A percentile compares a stretch with the other conserved stretches of the same genome.
Conservation (phyloP, 2,329 filamentous ascomycete genomes). For the Pseudogymnoascus sp. region DNA sequence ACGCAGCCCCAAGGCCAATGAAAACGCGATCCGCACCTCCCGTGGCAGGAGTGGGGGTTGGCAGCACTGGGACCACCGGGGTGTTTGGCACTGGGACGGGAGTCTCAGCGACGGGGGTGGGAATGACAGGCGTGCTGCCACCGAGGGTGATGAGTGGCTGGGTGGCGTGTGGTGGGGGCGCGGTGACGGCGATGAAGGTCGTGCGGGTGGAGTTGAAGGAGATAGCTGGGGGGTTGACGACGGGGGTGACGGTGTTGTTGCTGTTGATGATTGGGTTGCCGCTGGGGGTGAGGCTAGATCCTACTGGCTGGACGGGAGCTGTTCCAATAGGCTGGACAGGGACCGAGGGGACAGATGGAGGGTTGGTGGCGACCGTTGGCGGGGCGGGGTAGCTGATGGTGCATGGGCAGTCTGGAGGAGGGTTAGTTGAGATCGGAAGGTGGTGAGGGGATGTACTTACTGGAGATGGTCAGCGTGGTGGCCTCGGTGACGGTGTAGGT, state of each 20-base stretch:
- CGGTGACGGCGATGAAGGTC: conserved; percentile 18
- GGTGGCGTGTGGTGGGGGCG: conserved; percentile 4
- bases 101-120: background rate
- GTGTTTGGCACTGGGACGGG: background rate
- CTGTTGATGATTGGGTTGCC: background rate
- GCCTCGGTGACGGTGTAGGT: conserved; percentile 42
- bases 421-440: background rate
- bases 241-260: background rate
- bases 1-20: background rate
- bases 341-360: background rate
- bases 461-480: conserved; percentile 37
- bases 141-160: background rate
- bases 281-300: background rate
- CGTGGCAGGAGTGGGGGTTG: background rate
- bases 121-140: background rate
- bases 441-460: background rate
- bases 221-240: background rate
- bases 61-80: background rate
- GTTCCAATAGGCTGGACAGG: background rate
- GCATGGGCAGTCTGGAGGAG: conserved; percentile 25
- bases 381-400: conserved; percentile 26
- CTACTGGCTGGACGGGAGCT: background rate
- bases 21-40: background rate
- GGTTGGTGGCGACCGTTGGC: background rate
- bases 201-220: background rate